Base-by-base conservation (phyloP, 768 basidiomycete genomes). In the Leucocoprinus leucothites region DNA sequence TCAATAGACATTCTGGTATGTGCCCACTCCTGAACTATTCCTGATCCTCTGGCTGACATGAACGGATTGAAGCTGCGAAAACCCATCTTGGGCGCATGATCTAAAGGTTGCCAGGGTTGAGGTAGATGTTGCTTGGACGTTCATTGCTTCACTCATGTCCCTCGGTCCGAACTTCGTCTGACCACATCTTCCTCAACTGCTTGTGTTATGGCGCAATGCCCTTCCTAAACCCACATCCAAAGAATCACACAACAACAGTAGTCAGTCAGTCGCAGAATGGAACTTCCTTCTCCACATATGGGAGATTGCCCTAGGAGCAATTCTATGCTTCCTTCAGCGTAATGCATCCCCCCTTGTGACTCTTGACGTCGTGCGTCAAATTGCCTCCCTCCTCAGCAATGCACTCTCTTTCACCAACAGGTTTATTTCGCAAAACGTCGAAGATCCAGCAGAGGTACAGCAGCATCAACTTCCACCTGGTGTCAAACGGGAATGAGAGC, bases 151-250 rank as follows among this genome's bases (percentile, higher is more conserved):
- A 0, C 72, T 98, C 25, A 94, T 98, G 91, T 81, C 87, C 2
- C 84, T 97, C 7, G 96, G 95, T 0, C 92, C 91, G 2, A 90
- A 93, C 62, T 97, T 98, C 60, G 94, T 98, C 50, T 85, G 92
- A 14, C 83, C 93, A 0, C 94, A 99, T 67, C 81, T 98, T 1
- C 90, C 95, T 0, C 96, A 98, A 62, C 77, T 98, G 16, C 80
- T 98, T 40, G 93, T 98, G 0, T 82, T 87, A 96, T 63, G 94
- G 98, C 58, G 82, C 88, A 0, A 78, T 91, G 26, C 82, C 81
- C 1, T 74, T 91, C 2, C 71, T 16, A 69, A 67, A 24, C 66
- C 76, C 14, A 66, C 71, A 1, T 73, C 76, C 49, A 67, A 73
- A 4, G 79, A 81, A 55, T 79, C 98, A 79, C 48, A 62, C 64